Evolutionary conservation across 2,329 filamentous ascomycete species (phyloP).

Genomic region (Beauveria asiatica): DNA sequence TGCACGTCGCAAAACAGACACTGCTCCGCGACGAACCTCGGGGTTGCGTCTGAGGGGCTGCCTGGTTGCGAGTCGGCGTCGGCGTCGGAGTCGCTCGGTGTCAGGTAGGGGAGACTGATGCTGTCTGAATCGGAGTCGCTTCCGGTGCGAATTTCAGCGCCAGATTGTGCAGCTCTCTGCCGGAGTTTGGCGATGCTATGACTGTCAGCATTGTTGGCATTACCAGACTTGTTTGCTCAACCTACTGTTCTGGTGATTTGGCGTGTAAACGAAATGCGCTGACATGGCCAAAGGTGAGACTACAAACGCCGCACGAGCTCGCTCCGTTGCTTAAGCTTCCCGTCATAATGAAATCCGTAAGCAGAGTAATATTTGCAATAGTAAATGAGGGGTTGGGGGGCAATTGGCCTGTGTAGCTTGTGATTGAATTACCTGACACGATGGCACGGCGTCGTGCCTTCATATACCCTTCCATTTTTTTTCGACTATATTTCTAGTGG

Average conservation of each 20-base stretch:
- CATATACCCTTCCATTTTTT: neutral
- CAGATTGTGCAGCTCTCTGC: slow-evolving; percentile 4
- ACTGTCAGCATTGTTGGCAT: neutral
- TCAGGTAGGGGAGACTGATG: neutral
- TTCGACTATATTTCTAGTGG: neutral
- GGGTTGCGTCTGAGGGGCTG: neutral
- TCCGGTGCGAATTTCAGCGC: slow-evolving; percentile 4
- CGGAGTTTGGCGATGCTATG: slow-evolving; percentile 7
- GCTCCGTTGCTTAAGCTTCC: neutral
- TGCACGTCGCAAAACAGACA: slow-evolving; percentile 32
- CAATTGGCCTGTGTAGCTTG: neutral
- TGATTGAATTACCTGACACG: neutral
- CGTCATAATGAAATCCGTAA: neutral
- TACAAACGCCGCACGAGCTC: slow-evolving; percentile 6
- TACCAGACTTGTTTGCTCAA: neutral
- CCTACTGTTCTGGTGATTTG: slow-evolving; percentile 8
- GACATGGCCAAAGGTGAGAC: neutral
- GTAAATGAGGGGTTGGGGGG: neutral
- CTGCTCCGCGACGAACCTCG: slow-evolving; percentile 19
- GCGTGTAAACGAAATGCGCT: slow-evolving; percentile 8
- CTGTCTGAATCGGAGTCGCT: neutral
- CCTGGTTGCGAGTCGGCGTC: neutral
- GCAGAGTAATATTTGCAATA: neutral
- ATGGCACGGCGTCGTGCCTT: neutral
- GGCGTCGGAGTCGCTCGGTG: neutral